Evolutionary conservation across 208 protist genomes (phyloP).

Genomic region (Zelonia costaricensis): DNA sequence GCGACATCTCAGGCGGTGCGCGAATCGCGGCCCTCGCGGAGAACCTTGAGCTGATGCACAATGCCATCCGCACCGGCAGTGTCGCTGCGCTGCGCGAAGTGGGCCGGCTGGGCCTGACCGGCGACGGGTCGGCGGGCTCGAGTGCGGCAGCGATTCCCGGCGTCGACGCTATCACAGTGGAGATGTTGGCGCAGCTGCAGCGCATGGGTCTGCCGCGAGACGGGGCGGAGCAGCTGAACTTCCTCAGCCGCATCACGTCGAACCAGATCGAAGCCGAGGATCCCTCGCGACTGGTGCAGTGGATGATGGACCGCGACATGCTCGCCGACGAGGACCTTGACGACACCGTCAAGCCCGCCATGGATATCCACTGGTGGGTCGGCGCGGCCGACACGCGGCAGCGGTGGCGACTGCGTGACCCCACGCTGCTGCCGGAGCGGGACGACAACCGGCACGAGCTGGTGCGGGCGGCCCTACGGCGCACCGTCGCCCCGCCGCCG

Average conservation of each 20-base stretch:
- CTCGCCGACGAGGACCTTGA: constrained; percentile 31
- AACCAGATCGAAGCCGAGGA: constrained; percentile 30
- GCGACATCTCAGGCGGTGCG: neutral
- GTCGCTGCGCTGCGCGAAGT: neutral
- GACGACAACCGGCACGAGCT: constrained; percentile 63
- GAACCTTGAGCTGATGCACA: neutral
- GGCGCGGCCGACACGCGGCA: constrained; percentile 60
- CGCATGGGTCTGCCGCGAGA: constrained; percentile 4
- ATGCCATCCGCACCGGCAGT: neutral
- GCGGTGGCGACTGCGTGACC: constrained; percentile 66
- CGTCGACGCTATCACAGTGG: neutral
- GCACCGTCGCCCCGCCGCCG: constrained; percentile 2
- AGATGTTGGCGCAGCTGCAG: constrained; percentile 5
- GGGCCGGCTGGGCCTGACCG: neutral
- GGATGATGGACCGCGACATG: constrained; percentile 34
- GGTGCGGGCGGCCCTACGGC: constrained; percentile 17
- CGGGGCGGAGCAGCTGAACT: constrained; percentile 20
- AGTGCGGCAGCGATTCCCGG: neutral
- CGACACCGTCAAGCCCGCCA: constrained; percentile 32
- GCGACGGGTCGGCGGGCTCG: neutral
- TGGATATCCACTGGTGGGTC: constrained; percentile 75
- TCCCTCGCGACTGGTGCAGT: constrained; percentile 33
- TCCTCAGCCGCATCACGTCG: constrained; percentile 18
- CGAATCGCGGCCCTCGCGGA: constrained; percentile 1
- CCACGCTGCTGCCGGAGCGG: constrained; percentile 44